Evolutionary conservation across 352 stramenopile genomes (phyloP), one percentile per base, ranked within the genome.

Genomic region (Pythium rishiriense): DNA sequence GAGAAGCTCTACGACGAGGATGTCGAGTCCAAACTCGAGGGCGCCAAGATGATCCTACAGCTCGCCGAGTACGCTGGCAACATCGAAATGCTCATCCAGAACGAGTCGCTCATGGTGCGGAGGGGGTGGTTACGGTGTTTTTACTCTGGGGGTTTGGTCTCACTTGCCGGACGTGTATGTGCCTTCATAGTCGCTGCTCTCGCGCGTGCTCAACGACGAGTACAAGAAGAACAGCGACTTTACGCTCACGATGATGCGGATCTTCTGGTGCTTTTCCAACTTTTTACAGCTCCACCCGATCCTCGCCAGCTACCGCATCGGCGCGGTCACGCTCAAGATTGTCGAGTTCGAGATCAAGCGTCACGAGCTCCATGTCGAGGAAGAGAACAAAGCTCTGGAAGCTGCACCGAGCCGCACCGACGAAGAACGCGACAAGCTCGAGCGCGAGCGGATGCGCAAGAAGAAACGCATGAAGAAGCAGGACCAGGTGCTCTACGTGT

Each of bases 191-290:
- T 82, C 90, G 55, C 81, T 97, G 11, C 73, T 99, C 8, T 97
- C 91, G 43, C 86, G 96, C 19, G 88, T 98, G 19, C 76, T 98
- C 29, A 94, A 95, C 51, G 96, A 98, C 70, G 94, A 98, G 58
- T 98, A 96, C 80, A 96, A 97, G 72, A 97, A 97, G 70, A 96
- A 79, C 54, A 94, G 93, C 58, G 94, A 98, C 71, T 92, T 99
- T 50, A 89, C 87, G 29, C 92, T 98, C 65, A 96, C 92, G 10
- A 96, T 99, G 72, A 91, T 98, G 79, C 87, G 96, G 63, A 91
- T 98, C 54, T 98, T 98, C 65, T 96, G 94, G 73, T 94, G 91
- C 57, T 97, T 98, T 62, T 98, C 91, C 56, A 98, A 97, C 75
- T 97, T 98, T 62, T 68, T 97, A 50, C 91, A 98, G 73, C 92